These are phyloP conservation scores for Rubia tinctorum DNA, from an alignment of 305 asterid genomes.

Conservation along the genomic window DNA sequence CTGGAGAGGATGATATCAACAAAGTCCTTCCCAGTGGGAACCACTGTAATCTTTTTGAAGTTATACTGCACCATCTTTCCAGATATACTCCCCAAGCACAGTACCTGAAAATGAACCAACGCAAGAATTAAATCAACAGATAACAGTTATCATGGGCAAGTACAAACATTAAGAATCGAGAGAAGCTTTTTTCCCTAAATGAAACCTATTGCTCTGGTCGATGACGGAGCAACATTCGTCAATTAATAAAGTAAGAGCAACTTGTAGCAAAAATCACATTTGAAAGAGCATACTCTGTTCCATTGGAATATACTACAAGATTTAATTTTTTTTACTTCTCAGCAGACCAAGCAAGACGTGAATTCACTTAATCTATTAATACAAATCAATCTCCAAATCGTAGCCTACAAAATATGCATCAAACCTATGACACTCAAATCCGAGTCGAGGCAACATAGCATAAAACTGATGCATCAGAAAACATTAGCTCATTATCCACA, in stretches of 20 bases:
- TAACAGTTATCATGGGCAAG: too few species aligned
- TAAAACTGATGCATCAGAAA: too few species aligned
- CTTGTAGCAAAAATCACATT: background rate
- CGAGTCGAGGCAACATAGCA: too few species aligned
- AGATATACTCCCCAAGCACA: constrained; percentile 15
- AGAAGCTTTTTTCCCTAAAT: background rate
- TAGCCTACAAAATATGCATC: too few species aligned
- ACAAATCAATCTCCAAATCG: too few species aligned
- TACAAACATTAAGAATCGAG: background rate
- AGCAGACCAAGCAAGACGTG: background rate
- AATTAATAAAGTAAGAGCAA: background rate
- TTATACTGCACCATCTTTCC: constrained; percentile 87
- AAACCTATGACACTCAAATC: too few species aligned
- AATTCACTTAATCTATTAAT: too few species aligned
- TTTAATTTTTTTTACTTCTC: background rate
- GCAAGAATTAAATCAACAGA: background rate
- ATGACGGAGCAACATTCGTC: too few species aligned
- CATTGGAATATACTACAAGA: too few species aligned
- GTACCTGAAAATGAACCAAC: background rate
- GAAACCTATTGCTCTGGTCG: background rate
- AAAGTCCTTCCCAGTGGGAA: constrained; percentile 87
- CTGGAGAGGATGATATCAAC: constrained; percentile 89
- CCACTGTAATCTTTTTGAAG: constrained; percentile 88
- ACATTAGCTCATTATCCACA: too few species aligned
- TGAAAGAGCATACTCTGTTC: background rate